phyloP scores from a whole-genome alignment of 106 monocot species.

The Dendrobium nobile region DNA sequence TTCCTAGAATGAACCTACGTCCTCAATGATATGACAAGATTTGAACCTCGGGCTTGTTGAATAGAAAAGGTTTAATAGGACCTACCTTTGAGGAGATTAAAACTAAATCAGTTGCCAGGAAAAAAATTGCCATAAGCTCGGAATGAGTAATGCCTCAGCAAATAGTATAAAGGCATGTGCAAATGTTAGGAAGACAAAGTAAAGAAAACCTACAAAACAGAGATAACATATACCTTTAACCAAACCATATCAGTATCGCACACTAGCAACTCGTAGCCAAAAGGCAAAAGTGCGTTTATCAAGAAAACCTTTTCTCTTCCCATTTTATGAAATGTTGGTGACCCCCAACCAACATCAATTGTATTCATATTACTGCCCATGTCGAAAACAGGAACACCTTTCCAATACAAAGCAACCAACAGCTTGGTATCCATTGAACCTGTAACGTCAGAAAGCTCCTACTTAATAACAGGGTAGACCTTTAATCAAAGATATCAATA shows the following conservation, averaged over 20 bases:
- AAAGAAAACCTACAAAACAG: background rate
- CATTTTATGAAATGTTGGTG: constrained; percentile 92
- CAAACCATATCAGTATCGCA: constrained; percentile 98
- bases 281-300: constrained; percentile 76
- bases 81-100: background rate
- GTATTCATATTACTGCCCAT: constrained; percentile 89
- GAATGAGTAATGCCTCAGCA: background rate
- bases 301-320: constrained; percentile 85
- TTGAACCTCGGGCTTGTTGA: background rate
- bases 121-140: background rate
- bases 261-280: constrained; percentile 82
- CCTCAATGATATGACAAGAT: background rate
- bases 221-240: constrained; percentile 58
- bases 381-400: constrained; percentile 93
- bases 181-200: background rate
- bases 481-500: background rate
- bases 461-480: background rate
- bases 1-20: background rate
- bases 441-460: background rate
- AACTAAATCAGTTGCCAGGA: background rate
- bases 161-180: background rate
- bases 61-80: background rate
- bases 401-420: constrained; percentile 81
- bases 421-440: constrained; percentile 91
- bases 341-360: constrained; percentile 83